Percentiles rank a stretch among this genome's conserved stretches.
Evolutionary conservation across 768 basidiomycete genomes (phyloP).

Genomic region (Auriscalpium vulgare): DNA sequence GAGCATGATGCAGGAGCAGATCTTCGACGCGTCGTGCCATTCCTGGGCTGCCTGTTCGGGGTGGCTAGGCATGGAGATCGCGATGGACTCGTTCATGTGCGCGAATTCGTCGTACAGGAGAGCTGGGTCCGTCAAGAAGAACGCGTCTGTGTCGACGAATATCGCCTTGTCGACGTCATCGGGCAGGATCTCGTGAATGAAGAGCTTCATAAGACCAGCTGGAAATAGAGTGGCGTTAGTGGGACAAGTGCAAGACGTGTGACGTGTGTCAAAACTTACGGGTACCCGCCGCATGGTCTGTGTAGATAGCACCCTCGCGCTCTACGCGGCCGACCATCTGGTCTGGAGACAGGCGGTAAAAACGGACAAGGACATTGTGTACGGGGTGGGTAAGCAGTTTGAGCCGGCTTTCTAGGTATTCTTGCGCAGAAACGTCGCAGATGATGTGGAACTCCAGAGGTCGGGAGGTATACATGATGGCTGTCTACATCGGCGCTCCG

Average conservation of each 20-base stretch:
- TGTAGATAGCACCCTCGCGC: slow-evolving; percentile 37
- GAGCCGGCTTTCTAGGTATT: slow-evolving; percentile 30
- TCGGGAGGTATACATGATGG: slow-evolving; percentile 30
- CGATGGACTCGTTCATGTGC: slow-evolving; percentile 25
- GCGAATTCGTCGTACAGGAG: slow-evolving; percentile 38
- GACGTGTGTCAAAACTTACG: slow-evolving; percentile 27
- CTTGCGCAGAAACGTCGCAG: slow-evolving; percentile 36
- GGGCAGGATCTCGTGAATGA: slow-evolving; percentile 44
- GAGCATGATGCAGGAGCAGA: slow-evolving; percentile 48
- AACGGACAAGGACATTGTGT: slow-evolving; percentile 31
- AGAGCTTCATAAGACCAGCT: slow-evolving; percentile 48
- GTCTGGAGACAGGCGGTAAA: slow-evolving; percentile 33
- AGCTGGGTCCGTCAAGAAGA: slow-evolving; percentile 39
- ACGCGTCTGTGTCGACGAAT: slow-evolving; percentile 44
- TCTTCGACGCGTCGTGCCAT: slow-evolving; percentile 39
- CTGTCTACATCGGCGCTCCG: slow-evolving; percentile 20
- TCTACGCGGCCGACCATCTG: slow-evolving; percentile 35
- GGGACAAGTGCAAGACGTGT: background rate
- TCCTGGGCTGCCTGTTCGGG: slow-evolving; percentile 31
- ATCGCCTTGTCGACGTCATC: slow-evolving; percentile 35
- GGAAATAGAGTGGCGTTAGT: background rate
- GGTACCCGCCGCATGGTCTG: slow-evolving; percentile 40
- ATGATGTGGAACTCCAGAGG: slow-evolving; percentile 37
- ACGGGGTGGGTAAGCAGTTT: slow-evolving; percentile 30
- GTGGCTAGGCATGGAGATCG: slow-evolving; percentile 38